These are phyloP conservation scores for Puccinia novopanici DNA, from an alignment of 1,284 basidiomycete species.

Conservation along the genomic window DNA sequence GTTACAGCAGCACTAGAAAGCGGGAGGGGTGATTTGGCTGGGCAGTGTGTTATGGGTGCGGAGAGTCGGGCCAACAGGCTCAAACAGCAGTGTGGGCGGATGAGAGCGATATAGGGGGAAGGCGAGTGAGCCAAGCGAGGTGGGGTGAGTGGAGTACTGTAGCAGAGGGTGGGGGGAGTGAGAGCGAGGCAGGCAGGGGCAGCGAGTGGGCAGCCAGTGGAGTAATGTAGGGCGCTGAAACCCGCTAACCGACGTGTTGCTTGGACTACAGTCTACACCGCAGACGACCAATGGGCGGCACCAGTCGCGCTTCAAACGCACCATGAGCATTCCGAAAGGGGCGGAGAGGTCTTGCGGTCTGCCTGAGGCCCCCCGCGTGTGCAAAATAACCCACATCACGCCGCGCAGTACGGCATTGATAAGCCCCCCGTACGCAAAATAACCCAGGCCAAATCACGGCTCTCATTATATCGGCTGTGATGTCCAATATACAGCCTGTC, in stretches of 20 bases:
- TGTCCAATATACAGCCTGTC: no score
- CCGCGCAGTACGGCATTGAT: background rate
- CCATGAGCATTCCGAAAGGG: background rate
- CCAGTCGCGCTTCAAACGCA: background rate
- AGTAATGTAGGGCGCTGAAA: background rate
- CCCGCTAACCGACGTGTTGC: slow-evolving; percentile 16
- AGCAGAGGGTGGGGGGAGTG: background rate
- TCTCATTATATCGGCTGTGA: no score
- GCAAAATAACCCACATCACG: background rate
- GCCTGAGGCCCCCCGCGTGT: background rate
- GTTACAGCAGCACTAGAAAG: slow-evolving; percentile 3
- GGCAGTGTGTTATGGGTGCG: background rate
- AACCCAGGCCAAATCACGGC: background rate
- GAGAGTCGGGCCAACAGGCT: background rate
- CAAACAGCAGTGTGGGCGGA: background rate
- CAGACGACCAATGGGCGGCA: slow-evolving; percentile 12
- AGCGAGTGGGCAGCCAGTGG: background rate
- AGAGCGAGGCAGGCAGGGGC: background rate
- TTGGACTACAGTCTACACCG: slow-evolving; percentile 26
- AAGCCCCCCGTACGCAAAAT: no score
- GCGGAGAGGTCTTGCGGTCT: slow-evolving; percentile 1
- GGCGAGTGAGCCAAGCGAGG: slow-evolving; percentile 16
- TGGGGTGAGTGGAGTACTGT: slow-evolving; percentile 12
- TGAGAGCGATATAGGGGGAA: slow-evolving; percentile 14
- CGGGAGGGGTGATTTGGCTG: background rate